Evolutionary conservation across 768 basidiomycete species (phyloP).

Genomic region (Inosperma sp.): DNA sequence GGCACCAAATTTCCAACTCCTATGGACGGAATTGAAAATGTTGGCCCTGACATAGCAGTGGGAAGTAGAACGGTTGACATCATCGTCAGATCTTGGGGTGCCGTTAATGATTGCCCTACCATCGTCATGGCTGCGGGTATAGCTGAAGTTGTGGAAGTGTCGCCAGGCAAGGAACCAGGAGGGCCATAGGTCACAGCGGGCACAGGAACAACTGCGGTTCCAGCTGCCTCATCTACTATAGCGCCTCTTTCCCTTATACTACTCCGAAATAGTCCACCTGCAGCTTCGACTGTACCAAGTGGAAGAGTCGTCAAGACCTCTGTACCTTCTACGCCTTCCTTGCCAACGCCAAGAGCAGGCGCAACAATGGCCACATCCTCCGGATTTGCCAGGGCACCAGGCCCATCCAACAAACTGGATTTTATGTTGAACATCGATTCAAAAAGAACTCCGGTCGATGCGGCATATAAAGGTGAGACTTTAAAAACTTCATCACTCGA

Average conservation of each 20-base stretch:
- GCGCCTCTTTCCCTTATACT: constrained; percentile 2
- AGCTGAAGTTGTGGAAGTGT: background rate
- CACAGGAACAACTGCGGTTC: constrained; percentile 4
- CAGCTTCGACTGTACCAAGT: constrained; percentile 4
- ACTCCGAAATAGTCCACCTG: constrained; percentile 7
- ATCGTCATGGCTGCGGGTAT: background rate
- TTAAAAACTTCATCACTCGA: constrained; percentile 3
- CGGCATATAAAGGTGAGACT: constrained; percentile 9
- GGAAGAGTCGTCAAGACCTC: constrained; percentile 5
- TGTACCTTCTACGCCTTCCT: background rate
- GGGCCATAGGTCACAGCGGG: background rate
- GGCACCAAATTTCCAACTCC: too few species aligned
- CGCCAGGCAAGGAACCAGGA: background rate
- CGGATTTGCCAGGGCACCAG: constrained; percentile 6
- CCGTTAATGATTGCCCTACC: background rate
- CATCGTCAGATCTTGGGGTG: background rate
- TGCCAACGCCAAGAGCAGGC: constrained; percentile 2
- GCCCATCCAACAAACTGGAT: constrained; percentile 8
- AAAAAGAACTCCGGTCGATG: constrained; percentile 8
- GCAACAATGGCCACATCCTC: constrained; percentile 8
- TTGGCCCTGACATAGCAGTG: background rate
- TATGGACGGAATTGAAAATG: background rate
- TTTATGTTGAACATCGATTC: constrained; percentile 10
- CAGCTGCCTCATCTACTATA: background rate
- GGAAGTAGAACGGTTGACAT: background rate